Evolutionary conservation across 176 grass and related monocot species (phyloP), one percentile per base, ranked within the genome.

Genomic region (Coix lacrymajobi): DNA sequence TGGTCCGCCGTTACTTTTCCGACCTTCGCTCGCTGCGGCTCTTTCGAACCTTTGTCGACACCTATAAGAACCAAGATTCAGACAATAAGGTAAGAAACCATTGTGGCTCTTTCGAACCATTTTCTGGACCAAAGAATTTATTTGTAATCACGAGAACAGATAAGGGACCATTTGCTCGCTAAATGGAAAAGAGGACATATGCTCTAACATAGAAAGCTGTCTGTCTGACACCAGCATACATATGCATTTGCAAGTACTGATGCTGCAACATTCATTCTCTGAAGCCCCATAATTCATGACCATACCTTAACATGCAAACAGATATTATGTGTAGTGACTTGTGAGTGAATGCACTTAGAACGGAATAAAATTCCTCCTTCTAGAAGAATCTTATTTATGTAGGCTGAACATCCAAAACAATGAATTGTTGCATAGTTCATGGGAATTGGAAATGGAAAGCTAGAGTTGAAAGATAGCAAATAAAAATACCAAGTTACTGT

Each of bases 1-100:
- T 97, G 95, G 57, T 94, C 92, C 4, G 67, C 85, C 0, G 92
- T 97, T 71, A 94, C 90, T 83, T 92, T 94, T 58, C 90, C 95
- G 12, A 97, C 95, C 81, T 97, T 97, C 72, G 88, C 56, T 51
- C 76, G 73, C 11, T 87, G 62, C 68, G 92, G 88, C 49, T 94
- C 88, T 71, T 94, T 97, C 20, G 95, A 92, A 43, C 92, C 95
- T 69, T 94, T 97, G 11, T 92, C 92, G 3, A 91, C 26, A 71
- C 92, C 92, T 94, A 81, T 91, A 81, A 54, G n/a, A 77, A 92
- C 66, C 25, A 75, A 30, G 61, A 80, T 86, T 66, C 57, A 74
- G 31, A 72, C 79, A 81, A 85, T 79, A 33, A 24, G 56, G 9
- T 61, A 71, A 62, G 43, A 20, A 66, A 60, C 16, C 56, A 58